These are phyloP conservation scores for Suillus decipiens DNA, from an alignment of 768 basidiomycete species.

Conservation along the genomic window DNA sequence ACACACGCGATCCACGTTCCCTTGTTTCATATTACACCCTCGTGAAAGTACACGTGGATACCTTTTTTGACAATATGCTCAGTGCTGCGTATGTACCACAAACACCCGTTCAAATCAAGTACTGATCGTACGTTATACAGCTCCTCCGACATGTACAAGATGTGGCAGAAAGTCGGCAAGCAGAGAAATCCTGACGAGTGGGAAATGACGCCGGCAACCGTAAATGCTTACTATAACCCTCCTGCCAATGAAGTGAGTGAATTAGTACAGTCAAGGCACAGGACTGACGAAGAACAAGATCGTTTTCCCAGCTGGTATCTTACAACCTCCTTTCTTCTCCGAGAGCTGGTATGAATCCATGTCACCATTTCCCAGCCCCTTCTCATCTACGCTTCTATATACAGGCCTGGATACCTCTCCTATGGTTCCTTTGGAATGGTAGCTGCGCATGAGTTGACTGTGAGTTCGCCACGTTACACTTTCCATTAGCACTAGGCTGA, in stretches of 20 bases:
- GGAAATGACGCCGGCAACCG: conserved; percentile 87
- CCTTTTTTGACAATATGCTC: conserved; percentile 86
- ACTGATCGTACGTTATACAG: conserved; percentile 36
- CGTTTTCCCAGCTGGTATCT: conserved; percentile 94
- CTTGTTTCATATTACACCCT: conserved; percentile 72
- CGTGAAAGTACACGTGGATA: conserved; percentile 63
- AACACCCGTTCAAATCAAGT: not conserved
- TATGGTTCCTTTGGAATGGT: conserved; percentile 94
- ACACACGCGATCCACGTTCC: conserved; percentile 70
- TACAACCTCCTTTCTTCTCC: conserved; percentile 91
- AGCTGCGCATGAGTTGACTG: conserved; percentile 90
- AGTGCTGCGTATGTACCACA: conserved; percentile 48
- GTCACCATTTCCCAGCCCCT: not conserved
- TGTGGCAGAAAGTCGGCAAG: conserved; percentile 76
- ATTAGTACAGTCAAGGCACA: not conserved
- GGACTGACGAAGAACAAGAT: conserved; percentile 50
- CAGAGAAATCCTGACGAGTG: conserved; percentile 70
- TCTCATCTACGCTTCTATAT: conserved; percentile 1
- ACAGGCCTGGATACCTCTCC: conserved; percentile 83
- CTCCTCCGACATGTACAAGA: conserved; percentile 59
- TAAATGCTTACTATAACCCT: conserved; percentile 89
- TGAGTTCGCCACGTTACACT: conserved; percentile 35
- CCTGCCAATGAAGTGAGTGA: conserved; percentile 77
- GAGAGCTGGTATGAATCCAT: conserved; percentile 59
- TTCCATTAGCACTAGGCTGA: not conserved